These are phyloP conservation scores for Amborella trichopoda DNA, from an alignment of 164 flowering plant species.

Conservation along the genomic window DNA sequence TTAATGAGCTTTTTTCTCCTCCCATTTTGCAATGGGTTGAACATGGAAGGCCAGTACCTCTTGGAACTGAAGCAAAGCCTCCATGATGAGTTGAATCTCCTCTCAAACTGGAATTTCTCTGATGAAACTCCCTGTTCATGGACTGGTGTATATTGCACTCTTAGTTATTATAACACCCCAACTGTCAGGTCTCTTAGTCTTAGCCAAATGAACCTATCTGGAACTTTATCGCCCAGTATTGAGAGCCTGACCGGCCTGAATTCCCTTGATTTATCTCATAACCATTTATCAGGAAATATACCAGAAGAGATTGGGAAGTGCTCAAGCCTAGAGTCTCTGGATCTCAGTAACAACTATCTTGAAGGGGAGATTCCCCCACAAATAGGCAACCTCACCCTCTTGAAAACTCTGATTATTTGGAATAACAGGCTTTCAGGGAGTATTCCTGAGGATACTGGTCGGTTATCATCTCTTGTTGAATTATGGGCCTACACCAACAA, in stretches of 20 bases:
- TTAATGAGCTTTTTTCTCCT: background rate
- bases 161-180: slow-evolving; percentile 11
- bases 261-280: slow-evolving; percentile 44
- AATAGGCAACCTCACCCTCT: slow-evolving; percentile 19
- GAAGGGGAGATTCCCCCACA: slow-evolving; percentile 30
- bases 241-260: slow-evolving; percentile 39
- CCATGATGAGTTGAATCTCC: slow-evolving; percentile 7
- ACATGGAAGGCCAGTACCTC: slow-evolving; percentile 11
- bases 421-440: slow-evolving; percentile 50
- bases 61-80: slow-evolving; percentile 12
- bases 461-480: slow-evolving; percentile 33
- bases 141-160: slow-evolving; percentile 10
- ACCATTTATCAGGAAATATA: slow-evolving; percentile 41
- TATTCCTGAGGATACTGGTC: slow-evolving; percentile 51
- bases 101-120: slow-evolving; percentile 10
- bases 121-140: slow-evolving; percentile 13
- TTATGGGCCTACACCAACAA: slow-evolving; percentile 57
- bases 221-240: slow-evolving; percentile 48
- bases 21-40: slow-evolving; percentile 2
- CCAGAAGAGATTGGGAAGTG: slow-evolving; percentile 80
- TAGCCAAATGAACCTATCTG: slow-evolving; percentile 59
- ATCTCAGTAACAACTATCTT: slow-evolving; percentile 39
- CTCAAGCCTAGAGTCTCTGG: slow-evolving; percentile 30
- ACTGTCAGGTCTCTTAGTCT: slow-evolving; percentile 52
- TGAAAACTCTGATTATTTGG: slow-evolving; percentile 31